Base-by-base conservation (phyloP, 345 rosid genomes). In the Gossypium herbaceum region DNA sequence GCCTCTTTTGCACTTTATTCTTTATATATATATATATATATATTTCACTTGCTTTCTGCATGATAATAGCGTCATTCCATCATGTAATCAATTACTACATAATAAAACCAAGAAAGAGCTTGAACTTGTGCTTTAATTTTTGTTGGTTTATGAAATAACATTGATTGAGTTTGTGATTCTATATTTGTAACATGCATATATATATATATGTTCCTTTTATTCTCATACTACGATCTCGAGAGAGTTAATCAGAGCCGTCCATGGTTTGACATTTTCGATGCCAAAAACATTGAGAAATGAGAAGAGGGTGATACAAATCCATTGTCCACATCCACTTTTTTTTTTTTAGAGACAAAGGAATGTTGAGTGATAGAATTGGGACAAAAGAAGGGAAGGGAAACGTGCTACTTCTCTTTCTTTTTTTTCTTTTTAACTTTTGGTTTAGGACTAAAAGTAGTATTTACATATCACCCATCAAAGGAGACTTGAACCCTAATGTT, bases 311-410 rank as follows among this genome's bases (percentile, higher is more conserved):
- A 63, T 63, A 44, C 15, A 34, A 63, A 66, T 43, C 71, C 71
- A 5, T 67, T 67, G 71, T 66, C 71, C 54, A 66, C 71, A 66
- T 66, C 54, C 54, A 45, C 54, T 20, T 66, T 45, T 44, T 66
- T 34, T 20, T 66, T 66, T 20, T 66, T 12, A 45, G 54, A 66
- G 55, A 22, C 17, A 2, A 48, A 39, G 50, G 68, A 64, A 63
- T 34, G 13, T 64, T 17, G 25, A 64, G 48, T n/a, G 47, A 22
- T 41, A 39, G 55, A 19, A 66, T 11, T 7, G 60, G 65, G 20
- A 47, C 7, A 75, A 51, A 12, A n/a, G 52, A 52, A 17, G 19
- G 57, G 57, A 51, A 24, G 44, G 41, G 56, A 61, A 60, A 72
- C 68, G 62, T 75, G 72, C 64, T 44, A n/a, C 44, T 58, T 12